phyloP scores from a whole-genome alignment of 1,139 yeast genomes.

The Yamadazyma conglobata region DNA sequence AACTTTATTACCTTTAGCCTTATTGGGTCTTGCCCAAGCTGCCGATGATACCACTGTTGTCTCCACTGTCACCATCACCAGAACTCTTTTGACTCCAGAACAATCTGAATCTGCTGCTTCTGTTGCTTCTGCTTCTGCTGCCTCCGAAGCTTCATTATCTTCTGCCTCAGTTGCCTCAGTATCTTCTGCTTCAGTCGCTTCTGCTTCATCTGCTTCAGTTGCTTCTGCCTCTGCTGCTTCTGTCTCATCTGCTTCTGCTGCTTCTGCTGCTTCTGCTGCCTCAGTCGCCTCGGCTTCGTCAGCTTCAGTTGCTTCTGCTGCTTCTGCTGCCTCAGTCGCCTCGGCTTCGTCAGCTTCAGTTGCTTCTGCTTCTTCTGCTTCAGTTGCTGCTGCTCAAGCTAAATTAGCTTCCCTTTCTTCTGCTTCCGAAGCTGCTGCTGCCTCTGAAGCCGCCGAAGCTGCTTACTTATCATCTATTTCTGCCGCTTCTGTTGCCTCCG shows the following conservation, averaged over 20 bases:
- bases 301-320: conserved; percentile 17
- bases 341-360: conserved; percentile 14
- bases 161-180: conserved; percentile 17
- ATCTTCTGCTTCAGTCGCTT: conserved; percentile 15
- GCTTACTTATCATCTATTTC: conserved; percentile 21
- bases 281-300: conserved; percentile 12
- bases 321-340: conserved; percentile 15
- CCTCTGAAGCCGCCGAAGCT: conserved; percentile 14
- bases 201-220: conserved; percentile 14
- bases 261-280: conserved; percentile 14
- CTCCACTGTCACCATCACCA: conserved; percentile 41
- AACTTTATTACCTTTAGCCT: conserved; percentile 19
- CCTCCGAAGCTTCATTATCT: conserved; percentile 15
- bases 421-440: conserved; percentile 12
- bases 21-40: conserved; percentile 27
- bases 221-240: conserved; percentile 13
- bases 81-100: conserved; percentile 41
- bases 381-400: conserved; percentile 15
- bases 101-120: conserved; percentile 30
- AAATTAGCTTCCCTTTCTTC: conserved; percentile 14
- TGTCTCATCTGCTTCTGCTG: conserved; percentile 15
- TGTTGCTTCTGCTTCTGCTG: conserved; percentile 17
- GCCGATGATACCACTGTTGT: conserved; percentile 43
- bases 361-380: conserved; percentile 13
- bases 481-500: conserved; percentile 18